Conservation (phyloP, 768 basidiomycete genomes). For the Agrocybe pediades region DNA sequence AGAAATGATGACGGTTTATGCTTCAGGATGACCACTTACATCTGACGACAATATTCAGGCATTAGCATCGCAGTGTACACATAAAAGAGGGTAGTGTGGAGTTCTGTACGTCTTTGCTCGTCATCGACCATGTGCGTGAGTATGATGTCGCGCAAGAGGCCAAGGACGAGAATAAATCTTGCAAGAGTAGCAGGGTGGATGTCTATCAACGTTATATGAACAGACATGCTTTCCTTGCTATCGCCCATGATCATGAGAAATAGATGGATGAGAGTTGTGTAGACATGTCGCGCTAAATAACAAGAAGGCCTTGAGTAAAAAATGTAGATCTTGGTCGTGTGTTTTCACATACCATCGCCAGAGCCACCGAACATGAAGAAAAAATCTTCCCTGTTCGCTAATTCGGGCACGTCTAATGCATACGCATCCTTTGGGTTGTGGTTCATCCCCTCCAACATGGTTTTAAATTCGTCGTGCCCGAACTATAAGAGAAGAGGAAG, state of each 20-base stretch:
- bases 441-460: background rate
- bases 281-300: slow-evolving; percentile 6
- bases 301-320: background rate
- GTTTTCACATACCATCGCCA: slow-evolving; percentile 3
- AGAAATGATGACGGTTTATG: background rate
- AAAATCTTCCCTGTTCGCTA: background rate
- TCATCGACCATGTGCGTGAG: background rate
- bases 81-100: slow-evolving; percentile 13
- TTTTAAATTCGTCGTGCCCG: background rate
- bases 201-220: slow-evolving; percentile 3
- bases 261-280: slow-evolving; percentile 1
- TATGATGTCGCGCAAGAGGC: background rate
- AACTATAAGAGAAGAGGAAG: background rate
- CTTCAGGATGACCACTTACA: slow-evolving; percentile 9
- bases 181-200: slow-evolving; percentile 3
- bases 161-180: background rate
- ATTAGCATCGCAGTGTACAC: slow-evolving; percentile 12
- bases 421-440: background rate
- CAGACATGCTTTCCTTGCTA: background rate
- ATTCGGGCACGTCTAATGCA: background rate
- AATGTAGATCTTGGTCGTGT: background rate
- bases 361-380: slow-evolving; percentile 12
- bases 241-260: background rate
- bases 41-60: slow-evolving; percentile 15
- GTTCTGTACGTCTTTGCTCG: background rate